These are phyloP conservation scores for Fusarium nanum DNA, from an alignment of 2,329 filamentous ascomycete genomes.

Conservation along the genomic window DNA sequence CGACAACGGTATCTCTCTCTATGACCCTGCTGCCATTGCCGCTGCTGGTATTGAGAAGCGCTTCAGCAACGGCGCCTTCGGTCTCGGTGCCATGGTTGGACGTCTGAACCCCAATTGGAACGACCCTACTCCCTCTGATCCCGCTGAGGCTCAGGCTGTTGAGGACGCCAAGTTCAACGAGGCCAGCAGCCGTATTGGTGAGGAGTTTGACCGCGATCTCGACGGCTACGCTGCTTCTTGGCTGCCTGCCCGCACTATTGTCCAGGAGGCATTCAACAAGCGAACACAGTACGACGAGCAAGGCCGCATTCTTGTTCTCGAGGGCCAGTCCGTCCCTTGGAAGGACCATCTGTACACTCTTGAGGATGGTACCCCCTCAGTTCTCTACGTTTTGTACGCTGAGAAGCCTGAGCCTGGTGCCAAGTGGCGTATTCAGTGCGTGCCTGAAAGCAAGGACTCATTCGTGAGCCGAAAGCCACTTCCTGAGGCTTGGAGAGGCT, in stretches of 20 bases:
- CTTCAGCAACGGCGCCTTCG: slow-evolving; percentile 86
- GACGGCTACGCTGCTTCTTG: slow-evolving; percentile 80
- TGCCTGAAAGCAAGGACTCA: slow-evolving; percentile 84
- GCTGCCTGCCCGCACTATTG: slow-evolving; percentile 86
- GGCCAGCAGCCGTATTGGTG: slow-evolving; percentile 86
- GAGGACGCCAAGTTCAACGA: slow-evolving; percentile 84
- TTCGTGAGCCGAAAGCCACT: slow-evolving; percentile 93
- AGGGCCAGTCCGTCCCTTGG: slow-evolving; percentile 85
- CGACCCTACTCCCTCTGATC: slow-evolving; percentile 66
- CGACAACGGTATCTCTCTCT: slow-evolving; percentile 91
- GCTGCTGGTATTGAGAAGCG: slow-evolving; percentile 81
- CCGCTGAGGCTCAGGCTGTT: slow-evolving; percentile 69
- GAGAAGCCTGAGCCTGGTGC: slow-evolving; percentile 79
- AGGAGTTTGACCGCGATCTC: slow-evolving; percentile 86
- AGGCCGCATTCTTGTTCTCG: slow-evolving; percentile 85
- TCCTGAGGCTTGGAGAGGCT: slow-evolving; percentile 90
- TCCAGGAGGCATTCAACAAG: slow-evolving; percentile 78
- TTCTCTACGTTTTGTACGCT: slow-evolving; percentile 91
- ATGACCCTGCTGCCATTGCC: slow-evolving; percentile 76
- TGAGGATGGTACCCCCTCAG: slow-evolving; percentile 70
- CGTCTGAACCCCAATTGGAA: slow-evolving; percentile 86
- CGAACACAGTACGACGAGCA: slow-evolving; percentile 75
- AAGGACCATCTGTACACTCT: slow-evolving; percentile 94
- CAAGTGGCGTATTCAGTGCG: slow-evolving; percentile 94
- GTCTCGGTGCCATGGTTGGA: slow-evolving; percentile 83